Evolutionary conservation across 345 rosid species (phyloP).

Genomic region (Citrus glauca): DNA sequence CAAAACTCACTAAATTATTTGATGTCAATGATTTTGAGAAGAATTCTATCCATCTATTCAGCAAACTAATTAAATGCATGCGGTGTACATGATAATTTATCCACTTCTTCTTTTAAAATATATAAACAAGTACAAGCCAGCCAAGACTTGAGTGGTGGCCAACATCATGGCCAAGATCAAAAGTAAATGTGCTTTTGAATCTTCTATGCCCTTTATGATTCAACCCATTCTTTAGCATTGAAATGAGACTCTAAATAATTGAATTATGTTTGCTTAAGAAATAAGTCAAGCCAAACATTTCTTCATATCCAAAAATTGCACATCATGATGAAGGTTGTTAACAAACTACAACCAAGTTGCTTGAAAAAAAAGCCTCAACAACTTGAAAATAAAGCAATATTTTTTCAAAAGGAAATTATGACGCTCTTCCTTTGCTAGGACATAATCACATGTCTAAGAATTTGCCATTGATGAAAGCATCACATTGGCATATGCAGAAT

Average conservation of each 20-base stretch:
- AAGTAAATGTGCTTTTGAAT: background rate
- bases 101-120: background rate
- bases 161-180: background rate
- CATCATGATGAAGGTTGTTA: background rate
- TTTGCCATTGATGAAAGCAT: background rate
- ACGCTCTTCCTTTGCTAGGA: background rate
- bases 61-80: background rate
- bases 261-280: background rate
- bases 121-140: background rate
- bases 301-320: background rate
- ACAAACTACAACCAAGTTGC: background rate
- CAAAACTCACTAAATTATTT: background rate
- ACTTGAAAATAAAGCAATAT: background rate
- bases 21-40: background rate
- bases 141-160: background rate
- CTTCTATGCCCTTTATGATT: background rate
- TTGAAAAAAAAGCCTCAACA: background rate
- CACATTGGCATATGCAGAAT: background rate
- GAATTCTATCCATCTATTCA: background rate
- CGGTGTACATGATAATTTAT: background rate
- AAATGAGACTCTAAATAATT: background rate
- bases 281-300: background rate
- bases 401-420: background rate
- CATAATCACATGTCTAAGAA: background rate
- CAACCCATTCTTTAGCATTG: background rate